Conservation (phyloP, 768 basidiomycete genomes). For the Mycena pura region DNA sequence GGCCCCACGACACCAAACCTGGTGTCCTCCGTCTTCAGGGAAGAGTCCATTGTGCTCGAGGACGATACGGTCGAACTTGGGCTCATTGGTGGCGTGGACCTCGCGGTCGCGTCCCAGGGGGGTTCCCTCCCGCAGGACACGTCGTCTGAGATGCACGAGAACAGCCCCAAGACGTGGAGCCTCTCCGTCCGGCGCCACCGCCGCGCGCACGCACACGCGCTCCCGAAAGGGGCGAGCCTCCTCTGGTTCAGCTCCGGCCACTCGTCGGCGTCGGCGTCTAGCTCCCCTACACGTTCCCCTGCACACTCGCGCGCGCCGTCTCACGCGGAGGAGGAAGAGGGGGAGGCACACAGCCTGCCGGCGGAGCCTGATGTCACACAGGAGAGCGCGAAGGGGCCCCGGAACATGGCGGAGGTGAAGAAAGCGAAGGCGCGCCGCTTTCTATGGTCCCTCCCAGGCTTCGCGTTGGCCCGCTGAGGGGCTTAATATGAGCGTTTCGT, state of each 20-base stretch:
- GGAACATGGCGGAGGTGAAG: neutral
- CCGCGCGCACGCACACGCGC: neutral
- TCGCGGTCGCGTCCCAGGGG: constrained; percentile 6
- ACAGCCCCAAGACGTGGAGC: neutral
- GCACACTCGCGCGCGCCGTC: neutral
- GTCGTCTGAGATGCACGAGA: neutral
- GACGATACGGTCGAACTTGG: neutral
- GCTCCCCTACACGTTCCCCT: constrained; percentile 1
- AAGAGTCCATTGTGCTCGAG: neutral
- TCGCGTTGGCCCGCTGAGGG: neutral
- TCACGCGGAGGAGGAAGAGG: neutral
- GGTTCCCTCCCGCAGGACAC: neutral
- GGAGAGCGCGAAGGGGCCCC: neutral
- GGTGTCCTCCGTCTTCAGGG: neutral
- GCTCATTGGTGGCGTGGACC: neutral
- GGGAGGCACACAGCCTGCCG: neutral
- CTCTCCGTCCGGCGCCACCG: constrained; percentile 5
- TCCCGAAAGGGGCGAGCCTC: constrained; percentile 6
- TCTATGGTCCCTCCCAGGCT: neutral
- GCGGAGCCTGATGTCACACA: neutral
- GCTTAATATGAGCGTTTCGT: no score
- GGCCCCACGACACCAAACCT: constrained; percentile 15
- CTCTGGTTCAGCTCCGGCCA: constrained; percentile 20
- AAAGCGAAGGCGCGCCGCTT: constrained; percentile 4
- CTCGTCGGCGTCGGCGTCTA: neutral